Evolutionary conservation across 83 land plant genomes (phyloP).

Genomic region (Diphasiastrum complanatum): DNA sequence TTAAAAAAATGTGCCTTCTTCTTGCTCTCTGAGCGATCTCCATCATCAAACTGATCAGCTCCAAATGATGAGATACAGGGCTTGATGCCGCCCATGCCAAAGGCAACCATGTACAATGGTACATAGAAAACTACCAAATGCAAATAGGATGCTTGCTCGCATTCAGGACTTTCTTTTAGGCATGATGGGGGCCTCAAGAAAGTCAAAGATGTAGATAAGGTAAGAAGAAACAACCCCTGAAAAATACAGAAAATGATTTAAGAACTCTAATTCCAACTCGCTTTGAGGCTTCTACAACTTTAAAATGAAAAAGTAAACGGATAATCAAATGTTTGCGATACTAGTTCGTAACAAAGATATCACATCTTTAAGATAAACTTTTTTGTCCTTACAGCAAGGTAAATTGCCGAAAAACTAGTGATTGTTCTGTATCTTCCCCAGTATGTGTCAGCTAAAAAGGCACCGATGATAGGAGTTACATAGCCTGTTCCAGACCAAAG

Average conservation of each 20-base stretch:
- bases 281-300: too few species aligned
- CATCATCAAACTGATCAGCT: slow-evolving; percentile 8
- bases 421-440: too few species aligned
- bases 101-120: slow-evolving; percentile 7
- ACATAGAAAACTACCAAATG: slow-evolving; percentile 3
- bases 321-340: too few species aligned
- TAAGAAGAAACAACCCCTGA: slow-evolving; percentile 5
- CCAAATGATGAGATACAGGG: slow-evolving; percentile 4
- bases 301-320: too few species aligned
- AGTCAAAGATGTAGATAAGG: background rate
- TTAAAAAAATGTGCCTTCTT: slow-evolving; percentile 11
- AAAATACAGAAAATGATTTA: too few species aligned
- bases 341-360: too few species aligned
- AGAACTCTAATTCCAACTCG: too few species aligned
- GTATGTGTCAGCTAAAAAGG: slow-evolving; percentile 3
- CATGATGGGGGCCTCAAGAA: background rate
- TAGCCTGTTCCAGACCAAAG: slow-evolving; percentile 3
- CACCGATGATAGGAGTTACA: slow-evolving; percentile 3
- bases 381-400: too few species aligned
- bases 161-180: too few species aligned
- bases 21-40: background rate
- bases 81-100: slow-evolving; percentile 12
- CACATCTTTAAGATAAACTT: too few species aligned
- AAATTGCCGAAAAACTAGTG: too few species aligned
- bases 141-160: background rate